Evolutionary conservation across 140 eudicot species (phyloP).

Genomic region (Flaveria floridana): DNA sequence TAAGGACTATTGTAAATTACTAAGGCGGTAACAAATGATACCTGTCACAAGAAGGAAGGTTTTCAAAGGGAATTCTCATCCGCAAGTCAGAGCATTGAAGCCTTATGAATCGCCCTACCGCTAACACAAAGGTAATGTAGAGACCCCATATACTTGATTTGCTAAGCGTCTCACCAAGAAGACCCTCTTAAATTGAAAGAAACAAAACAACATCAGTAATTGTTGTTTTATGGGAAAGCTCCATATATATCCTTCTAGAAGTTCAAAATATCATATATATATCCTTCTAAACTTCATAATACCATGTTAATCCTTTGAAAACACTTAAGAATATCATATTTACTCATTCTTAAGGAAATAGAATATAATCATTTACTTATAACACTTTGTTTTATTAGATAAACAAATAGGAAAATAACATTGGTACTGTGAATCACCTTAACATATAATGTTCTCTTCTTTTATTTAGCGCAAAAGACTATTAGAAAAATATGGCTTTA

Average conservation of each 20-base stretch:
- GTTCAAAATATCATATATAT: conserved; percentile 3
- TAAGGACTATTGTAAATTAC: background rate
- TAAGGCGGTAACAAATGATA: conserved; percentile 20
- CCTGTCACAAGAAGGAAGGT: conserved; percentile 99
- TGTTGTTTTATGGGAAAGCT: conserved; percentile 1
- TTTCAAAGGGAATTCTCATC: conserved; percentile 96
- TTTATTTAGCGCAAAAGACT: background rate
- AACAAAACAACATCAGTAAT: conserved; percentile 15
- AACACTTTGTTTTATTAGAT: background rate
- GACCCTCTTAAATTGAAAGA: conserved; percentile 64
- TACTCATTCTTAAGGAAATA: background rate
- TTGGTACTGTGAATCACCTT: background rate
- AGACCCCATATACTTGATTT: conserved; percentile 99
- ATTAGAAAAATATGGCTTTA: background rate
- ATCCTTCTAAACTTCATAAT: background rate
- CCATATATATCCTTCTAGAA: background rate
- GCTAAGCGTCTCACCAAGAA: conserved; percentile 97
- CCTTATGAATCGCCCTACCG: conserved; percentile 97
- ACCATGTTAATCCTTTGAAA: background rate
- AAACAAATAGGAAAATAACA: background rate
- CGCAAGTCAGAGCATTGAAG: conserved; percentile 95
- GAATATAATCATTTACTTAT: background rate
- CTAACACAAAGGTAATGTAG: conserved; percentile 94
- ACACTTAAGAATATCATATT: background rate
- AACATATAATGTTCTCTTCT: background rate